Evolutionary conservation across 371 early-diverging fungal genomes (phyloP).

Genomic region (Blakeslea trispora): DNA sequence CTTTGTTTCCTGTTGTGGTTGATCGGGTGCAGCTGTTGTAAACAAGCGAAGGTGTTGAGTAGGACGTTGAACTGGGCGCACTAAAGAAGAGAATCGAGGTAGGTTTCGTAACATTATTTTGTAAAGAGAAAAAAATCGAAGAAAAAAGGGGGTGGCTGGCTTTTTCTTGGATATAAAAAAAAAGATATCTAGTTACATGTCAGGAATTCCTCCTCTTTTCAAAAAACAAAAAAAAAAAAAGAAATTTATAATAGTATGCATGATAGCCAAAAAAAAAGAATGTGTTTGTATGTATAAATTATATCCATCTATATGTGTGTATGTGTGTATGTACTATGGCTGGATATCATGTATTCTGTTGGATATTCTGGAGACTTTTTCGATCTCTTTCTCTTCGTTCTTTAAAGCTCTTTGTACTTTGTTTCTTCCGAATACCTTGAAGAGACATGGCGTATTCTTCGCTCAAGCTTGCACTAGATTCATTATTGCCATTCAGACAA

Average conservation of each 20-base stretch:
- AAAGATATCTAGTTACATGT: too few species aligned
- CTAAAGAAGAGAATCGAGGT: background rate
- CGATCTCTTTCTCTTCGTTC: constrained; percentile 53
- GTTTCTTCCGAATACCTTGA: constrained; percentile 51
- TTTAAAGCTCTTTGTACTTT: constrained; percentile 48
- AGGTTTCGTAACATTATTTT: background rate
- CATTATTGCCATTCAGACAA: background rate
- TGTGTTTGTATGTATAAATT: too few species aligned
- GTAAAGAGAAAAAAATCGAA: background rate
- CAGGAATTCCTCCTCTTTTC: too few species aligned
- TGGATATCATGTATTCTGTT: background rate
- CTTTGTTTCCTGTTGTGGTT: constrained; percentile 7
- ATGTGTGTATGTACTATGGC: too few species aligned
- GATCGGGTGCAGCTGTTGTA: constrained; percentile 10
- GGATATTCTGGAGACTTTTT: constrained; percentile 30
- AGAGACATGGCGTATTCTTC: constrained; percentile 52
- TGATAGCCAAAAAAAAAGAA: too few species aligned
- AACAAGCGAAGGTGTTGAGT: constrained; percentile 7
- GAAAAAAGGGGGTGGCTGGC: background rate
- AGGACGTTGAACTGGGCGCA: background rate
- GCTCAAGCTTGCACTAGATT: constrained; percentile 33
- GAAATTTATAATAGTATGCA: too few species aligned
- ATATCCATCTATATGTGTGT: too few species aligned
- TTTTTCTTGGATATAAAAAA: too few species aligned
- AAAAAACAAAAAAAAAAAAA: too few species aligned